Evolutionary conservation across 495 filamentous ascomycete genomes (phyloP).

Genomic region (Aspergillus diversus): DNA sequence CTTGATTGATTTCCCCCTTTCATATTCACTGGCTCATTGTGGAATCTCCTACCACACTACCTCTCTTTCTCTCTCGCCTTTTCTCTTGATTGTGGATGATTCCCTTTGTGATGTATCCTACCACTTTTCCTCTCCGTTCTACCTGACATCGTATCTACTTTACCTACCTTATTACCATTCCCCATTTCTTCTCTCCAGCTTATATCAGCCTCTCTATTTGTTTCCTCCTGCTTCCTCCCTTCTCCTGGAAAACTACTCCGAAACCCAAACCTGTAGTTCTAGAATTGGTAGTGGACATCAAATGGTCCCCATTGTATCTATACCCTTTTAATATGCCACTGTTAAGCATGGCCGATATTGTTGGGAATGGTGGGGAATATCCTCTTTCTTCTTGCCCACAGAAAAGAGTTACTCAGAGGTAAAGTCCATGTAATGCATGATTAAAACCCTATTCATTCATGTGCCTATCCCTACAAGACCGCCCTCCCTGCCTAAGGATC

Average conservation of each 20-base stretch:
- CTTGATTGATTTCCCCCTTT: not conserved
- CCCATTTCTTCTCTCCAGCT: not conserved
- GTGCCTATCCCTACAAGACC: too few relatives aligned
- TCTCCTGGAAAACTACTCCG: too few relatives aligned
- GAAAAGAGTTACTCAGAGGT: too few relatives aligned
- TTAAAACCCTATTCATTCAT: too few relatives aligned
- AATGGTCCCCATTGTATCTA: not conserved
- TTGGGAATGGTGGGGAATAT: too few relatives aligned
- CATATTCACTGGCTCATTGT: not conserved
- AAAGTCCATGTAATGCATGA: too few relatives aligned
- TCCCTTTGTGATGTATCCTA: constrained; percentile 4
- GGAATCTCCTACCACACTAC: not conserved
- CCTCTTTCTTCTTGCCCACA: too few relatives aligned
- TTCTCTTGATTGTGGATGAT: constrained; percentile 1
- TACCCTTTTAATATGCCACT: too few relatives aligned
- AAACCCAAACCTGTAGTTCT: not conserved
- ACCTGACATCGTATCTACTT: not conserved
- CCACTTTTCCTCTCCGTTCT: not conserved
- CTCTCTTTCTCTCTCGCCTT: too few relatives aligned
- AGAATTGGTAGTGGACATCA: not conserved
- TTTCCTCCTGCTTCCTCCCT: too few relatives aligned
- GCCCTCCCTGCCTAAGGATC: too few relatives aligned
- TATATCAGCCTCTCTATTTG: not conserved
- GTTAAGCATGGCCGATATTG: too few relatives aligned
- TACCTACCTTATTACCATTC: not conserved